Evolutionary conservation across 2,329 filamentous ascomycete species (phyloP).

Genomic region (Exophiala viscosa): DNA sequence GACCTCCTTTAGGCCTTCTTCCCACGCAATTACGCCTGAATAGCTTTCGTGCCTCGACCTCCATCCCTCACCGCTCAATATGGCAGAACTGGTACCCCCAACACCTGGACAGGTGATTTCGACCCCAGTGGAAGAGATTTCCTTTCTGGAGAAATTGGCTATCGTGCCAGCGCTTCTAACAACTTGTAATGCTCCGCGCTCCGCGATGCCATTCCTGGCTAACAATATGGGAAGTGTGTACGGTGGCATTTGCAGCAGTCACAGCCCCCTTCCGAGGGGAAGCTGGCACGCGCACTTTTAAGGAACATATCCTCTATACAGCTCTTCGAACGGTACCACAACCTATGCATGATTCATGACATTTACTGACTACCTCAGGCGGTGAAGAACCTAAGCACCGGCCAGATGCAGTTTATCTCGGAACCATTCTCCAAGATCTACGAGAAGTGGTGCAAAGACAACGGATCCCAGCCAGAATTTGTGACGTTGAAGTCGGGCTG

Average conservation of each 20-base stretch:
- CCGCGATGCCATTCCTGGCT: neutral
- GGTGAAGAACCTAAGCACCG: constrained; percentile 15
- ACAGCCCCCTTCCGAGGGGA: constrained; percentile 40
- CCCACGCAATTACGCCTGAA: too few relatives aligned
- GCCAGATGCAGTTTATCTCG: constrained; percentile 24
- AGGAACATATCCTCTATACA: constrained; percentile 34
- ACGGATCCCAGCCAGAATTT: constrained; percentile 13
- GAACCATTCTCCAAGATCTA: constrained; percentile 23
- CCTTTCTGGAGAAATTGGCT: constrained; percentile 22
- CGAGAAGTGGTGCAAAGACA: constrained; percentile 19
- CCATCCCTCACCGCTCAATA: too few relatives aligned
- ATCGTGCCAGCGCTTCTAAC: constrained; percentile 17
- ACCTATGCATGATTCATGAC: neutral
- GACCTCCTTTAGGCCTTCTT: too few relatives aligned
- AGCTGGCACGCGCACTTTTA: constrained; percentile 35
- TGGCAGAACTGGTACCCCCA: constrained; percentile 1
- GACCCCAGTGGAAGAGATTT: constrained; percentile 7
- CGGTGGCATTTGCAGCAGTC: constrained; percentile 27
- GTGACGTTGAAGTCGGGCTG: constrained; percentile 24
- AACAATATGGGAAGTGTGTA: constrained; percentile 5
- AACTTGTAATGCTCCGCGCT: constrained; percentile 4
- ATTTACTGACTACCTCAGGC: constrained; percentile 9
- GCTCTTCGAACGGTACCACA: constrained; percentile 29
- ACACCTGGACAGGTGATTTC: constrained; percentile 3
- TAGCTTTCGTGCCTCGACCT: too few relatives aligned